These are phyloP conservation scores for Populus ilicifolia DNA, from an alignment of 345 rosid species.

Conservation along the genomic window DNA sequence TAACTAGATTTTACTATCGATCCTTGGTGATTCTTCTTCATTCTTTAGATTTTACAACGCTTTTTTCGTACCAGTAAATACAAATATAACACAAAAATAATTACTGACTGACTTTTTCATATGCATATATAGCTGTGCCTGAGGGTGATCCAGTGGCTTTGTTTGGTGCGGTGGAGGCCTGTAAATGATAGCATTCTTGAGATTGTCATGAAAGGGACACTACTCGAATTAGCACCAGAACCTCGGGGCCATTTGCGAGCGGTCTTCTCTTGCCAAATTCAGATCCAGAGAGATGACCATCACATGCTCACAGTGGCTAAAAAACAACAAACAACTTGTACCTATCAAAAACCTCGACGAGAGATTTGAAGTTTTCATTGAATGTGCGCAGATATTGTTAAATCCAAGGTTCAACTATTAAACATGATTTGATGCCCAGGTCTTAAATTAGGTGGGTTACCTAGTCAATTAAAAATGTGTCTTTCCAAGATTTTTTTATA, in stretches of 20 bases:
- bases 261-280: neutral
- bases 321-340: neutral
- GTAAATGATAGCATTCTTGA: conserved; percentile 8
- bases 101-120: neutral
- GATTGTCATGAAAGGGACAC: conserved; percentile 32
- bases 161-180: conserved; percentile 21
- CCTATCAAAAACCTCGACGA: neutral
- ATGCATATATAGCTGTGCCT: neutral
- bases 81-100: neutral
- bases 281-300: no score
- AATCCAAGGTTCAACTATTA: no score
- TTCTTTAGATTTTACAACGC: no score
- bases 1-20: no score
- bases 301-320: no score
- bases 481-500: no score
- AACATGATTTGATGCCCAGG: no score
- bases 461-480: no score
- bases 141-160: neutral
- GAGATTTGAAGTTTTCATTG: no score
- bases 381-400: no score
- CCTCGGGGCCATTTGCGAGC: neutral
- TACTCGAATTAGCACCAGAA: neutral
- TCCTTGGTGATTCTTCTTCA: neutral
- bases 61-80: neutral
- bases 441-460: accelerated